These are phyloP conservation scores for Pouteria glomerata DNA, from an alignment of 148 eudicot species.

Conservation along the genomic window DNA sequence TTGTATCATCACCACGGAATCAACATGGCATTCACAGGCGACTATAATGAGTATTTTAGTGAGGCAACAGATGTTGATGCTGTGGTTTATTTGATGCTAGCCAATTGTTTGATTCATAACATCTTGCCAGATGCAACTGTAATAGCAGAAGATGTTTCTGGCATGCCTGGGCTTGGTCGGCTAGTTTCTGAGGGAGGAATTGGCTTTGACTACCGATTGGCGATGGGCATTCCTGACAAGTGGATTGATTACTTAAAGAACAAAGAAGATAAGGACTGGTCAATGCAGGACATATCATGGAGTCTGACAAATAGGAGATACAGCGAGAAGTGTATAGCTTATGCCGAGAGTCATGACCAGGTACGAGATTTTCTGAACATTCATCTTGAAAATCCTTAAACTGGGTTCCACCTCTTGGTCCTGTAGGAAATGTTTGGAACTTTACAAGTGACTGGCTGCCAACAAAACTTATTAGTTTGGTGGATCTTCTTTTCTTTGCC, in stretches of 20 bases:
- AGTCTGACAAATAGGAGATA: constrained; percentile 92
- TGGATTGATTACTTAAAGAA: constrained; percentile 96
- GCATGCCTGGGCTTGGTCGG: constrained; percentile 93
- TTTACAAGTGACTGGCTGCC: neutral
- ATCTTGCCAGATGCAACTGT: constrained; percentile 80
- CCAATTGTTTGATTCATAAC: constrained; percentile 59
- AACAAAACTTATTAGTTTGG: neutral
- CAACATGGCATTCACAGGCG: constrained; percentile 69
- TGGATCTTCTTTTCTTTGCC: neutral
- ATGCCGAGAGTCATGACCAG: constrained; percentile 99
- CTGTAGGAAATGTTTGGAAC: neutral
- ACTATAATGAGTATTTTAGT: constrained; percentile 83
- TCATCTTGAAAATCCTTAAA: neutral
- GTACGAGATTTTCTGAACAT: constrained; percentile 26
- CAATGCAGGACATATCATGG: constrained; percentile 70
- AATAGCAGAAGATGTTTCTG: constrained; percentile 97
- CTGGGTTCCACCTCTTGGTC: neutral
- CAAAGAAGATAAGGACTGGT: constrained; percentile 75
- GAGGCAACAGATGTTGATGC: constrained; percentile 90
- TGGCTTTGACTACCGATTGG: constrained; percentile 91
- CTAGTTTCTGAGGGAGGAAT: constrained; percentile 81
- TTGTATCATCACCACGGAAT: constrained; percentile 94
- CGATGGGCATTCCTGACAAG: constrained; percentile 96
- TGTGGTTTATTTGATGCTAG: constrained; percentile 87
- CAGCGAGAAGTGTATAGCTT: constrained; percentile 88